A percentile compares a stretch with the other conserved stretches of the same genome.
Evolutionary conservation across 768 basidiomycete species (phyloP).

Genomic region (Podaxis sp.): DNA sequence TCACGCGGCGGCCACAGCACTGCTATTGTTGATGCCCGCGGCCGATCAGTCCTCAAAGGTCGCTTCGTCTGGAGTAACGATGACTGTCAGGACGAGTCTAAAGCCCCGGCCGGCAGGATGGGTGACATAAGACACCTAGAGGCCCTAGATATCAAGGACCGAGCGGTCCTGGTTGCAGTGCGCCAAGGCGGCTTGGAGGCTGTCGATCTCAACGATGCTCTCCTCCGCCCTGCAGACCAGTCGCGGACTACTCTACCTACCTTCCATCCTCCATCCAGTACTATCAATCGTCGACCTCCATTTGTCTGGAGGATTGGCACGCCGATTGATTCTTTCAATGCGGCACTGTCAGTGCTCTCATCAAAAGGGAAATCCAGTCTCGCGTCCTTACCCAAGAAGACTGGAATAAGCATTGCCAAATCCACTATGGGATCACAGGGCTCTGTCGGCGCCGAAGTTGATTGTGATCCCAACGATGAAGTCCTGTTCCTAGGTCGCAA

Average conservation of each 20-base stretch:
- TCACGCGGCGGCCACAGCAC: conserved; percentile 91
- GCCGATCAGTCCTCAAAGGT: conserved; percentile 79
- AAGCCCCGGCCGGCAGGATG: conserved; percentile 45
- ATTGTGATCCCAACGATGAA: conserved; percentile 59
- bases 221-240: conserved; percentile 77
- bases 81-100: conserved; percentile 45
- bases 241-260: conserved; percentile 73
- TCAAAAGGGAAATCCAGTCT: conserved; percentile 35
- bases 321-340: conserved; percentile 46
- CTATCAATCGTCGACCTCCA: conserved; percentile 66
- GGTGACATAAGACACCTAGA: conserved; percentile 85
- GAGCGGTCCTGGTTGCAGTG: conserved; percentile 81
- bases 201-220: conserved; percentile 76
- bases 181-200: conserved; percentile 85
- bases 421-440: conserved; percentile 51
- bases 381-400: conserved; percentile 5
- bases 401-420: conserved; percentile 36
- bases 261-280: conserved; percentile 61
- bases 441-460: conserved; percentile 42
- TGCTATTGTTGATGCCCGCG: conserved; percentile 82
- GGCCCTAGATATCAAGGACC: conserved; percentile 74
- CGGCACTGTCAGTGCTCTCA: conserved; percentile 34
- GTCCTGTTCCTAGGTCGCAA: conserved; percentile 81
- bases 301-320: conserved; percentile 86
- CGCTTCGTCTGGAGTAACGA: conserved; percentile 79